Percentiles rank a stretch among this genome's conserved stretches.
Conservation (phyloP, 2,329 filamentous ascomycete genomes). For the Ceratocystis alfenasii region DNA sequence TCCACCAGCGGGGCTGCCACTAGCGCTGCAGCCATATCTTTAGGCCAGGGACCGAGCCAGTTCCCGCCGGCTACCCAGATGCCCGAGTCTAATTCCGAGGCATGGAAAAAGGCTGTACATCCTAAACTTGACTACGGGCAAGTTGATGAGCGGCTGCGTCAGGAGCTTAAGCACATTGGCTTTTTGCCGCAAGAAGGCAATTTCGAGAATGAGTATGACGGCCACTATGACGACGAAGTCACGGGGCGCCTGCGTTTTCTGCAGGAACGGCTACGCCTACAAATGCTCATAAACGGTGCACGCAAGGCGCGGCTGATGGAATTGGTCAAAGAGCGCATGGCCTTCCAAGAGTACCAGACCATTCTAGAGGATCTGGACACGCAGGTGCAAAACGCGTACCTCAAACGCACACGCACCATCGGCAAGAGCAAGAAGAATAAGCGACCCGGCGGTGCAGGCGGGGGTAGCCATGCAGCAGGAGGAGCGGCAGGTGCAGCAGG, state of each 20-base stretch:
- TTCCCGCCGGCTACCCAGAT: conserved; percentile 65
- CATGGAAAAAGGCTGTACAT: conserved; percentile 67
- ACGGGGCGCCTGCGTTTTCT: conserved; percentile 77
- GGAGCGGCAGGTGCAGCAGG: conserved; percentile 44
- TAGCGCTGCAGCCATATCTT: neutral
- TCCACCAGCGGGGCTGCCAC: neutral
- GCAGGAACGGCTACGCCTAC: conserved; percentile 68
- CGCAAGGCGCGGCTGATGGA: conserved; percentile 79
- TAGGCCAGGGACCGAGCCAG: conserved; percentile 24
- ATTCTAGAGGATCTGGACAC: conserved; percentile 94
- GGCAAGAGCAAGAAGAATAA: conserved; percentile 91
- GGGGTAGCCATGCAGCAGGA: conserved; percentile 53
- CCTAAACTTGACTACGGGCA: conserved; percentile 71
- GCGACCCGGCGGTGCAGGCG: conserved; percentile 60
- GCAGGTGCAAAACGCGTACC: conserved; percentile 87
- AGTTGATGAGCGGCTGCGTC: conserved; percentile 81
- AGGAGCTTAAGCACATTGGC: conserved; percentile 82
- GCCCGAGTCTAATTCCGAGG: conserved; percentile 60
- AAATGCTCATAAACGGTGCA: conserved; percentile 79
- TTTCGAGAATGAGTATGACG: conserved; percentile 65
- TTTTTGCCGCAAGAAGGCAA: conserved; percentile 56
- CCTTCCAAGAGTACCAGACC: conserved; percentile 90
- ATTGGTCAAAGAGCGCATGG: conserved; percentile 82
- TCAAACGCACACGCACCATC: conserved; percentile 88
- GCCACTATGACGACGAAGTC: conserved; percentile 86